Evolutionary conservation across 176 grass and related monocot species (phyloP), one percentile per base, ranked within the genome.

Genomic region (Otatea glauca): DNA sequence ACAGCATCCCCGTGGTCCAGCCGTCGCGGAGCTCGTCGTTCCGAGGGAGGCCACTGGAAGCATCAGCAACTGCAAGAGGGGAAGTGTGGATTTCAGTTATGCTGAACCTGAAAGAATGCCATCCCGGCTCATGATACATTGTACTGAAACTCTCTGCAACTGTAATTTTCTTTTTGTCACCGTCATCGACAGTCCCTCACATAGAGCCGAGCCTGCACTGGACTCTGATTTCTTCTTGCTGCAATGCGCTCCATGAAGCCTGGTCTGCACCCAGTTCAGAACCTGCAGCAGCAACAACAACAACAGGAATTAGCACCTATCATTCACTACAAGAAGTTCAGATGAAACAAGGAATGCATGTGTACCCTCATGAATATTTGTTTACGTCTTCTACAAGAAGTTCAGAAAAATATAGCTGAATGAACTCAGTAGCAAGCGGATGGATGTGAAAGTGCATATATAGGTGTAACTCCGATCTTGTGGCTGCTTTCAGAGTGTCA

Each of bases 231-330:
- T 85, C 65, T 76, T 92, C 37, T 75, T 86, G n/a, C 84, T 70
- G 77, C 35, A 37, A 48, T 75, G 86, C n/a, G 54, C 56, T 84
- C 73, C 85, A 38, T 90, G 78, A 51, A 92, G 65, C 77, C 86
- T 90, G 68, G 21, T 96, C 20, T 92, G 83, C 85, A 89, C 49
- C 92, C 94, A 97, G 41, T 81, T 88, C 37, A 94, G 78, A 70
- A 88, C 65, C 85, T 94, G 78, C 37, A 54, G n/a, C 54, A 72
- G 58, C 55, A 79, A 1, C 41, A 77, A 0, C 20, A 49, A 4
- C 12, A 76, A n/a, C 1, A 72, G 42, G 27, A 66, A 50, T 74
- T 23, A 78, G 38, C 29, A 11, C 41, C 68, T 8, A 60, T 12
- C 55, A 49, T 65, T 41, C 37, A 38, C 44, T 9, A n/a, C 13